These are phyloP conservation scores for Gossypioides kirkii DNA, from an alignment of 345 rosid genomes.

Conservation along the genomic window DNA sequence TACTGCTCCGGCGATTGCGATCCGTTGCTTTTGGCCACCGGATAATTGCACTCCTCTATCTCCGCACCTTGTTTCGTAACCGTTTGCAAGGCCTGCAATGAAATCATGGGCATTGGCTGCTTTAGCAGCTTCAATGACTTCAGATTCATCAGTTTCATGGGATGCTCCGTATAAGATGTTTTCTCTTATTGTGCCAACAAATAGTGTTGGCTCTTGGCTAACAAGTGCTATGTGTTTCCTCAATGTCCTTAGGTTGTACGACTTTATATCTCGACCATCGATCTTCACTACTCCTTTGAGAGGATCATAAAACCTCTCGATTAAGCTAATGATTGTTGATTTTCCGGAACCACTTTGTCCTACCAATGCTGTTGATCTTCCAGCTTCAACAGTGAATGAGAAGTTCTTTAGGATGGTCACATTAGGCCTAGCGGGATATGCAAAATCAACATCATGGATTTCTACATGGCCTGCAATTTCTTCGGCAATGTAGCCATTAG, in stretches of 20 bases:
- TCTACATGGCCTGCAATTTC: constrained; percentile 40
- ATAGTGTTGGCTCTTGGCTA: constrained; percentile 38
- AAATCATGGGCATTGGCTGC: constrained; percentile 48
- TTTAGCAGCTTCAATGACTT: constrained; percentile 36
- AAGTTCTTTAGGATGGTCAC: constrained; percentile 41
- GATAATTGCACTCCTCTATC: constrained; percentile 31
- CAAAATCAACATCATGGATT: constrained; percentile 35
- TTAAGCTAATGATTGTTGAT: constrained; percentile 53
- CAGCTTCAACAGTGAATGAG: constrained; percentile 42
- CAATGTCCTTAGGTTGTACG: constrained; percentile 34
- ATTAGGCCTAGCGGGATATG: constrained; percentile 53
- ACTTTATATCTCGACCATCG: constrained; percentile 31
- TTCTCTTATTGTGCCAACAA: constrained; percentile 39
- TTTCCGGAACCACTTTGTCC: constrained; percentile 76
- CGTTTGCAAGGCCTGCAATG: constrained; percentile 23
- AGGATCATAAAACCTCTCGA: constrained; percentile 62
- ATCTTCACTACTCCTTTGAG: constrained; percentile 38
- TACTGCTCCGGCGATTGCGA: constrained; percentile 37
- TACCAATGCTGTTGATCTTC: constrained; percentile 58
- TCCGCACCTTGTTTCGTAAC: constrained; percentile 23
- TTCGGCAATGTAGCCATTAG: constrained; percentile 11
- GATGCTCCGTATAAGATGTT: constrained; percentile 39
- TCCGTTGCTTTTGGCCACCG: constrained; percentile 41
- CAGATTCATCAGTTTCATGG: constrained; percentile 19
- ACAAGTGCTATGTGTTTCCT: constrained; percentile 45